Evolutionary conservation across 371 early-diverging fungal species (phyloP).

Genomic region (Circinella minor): DNA sequence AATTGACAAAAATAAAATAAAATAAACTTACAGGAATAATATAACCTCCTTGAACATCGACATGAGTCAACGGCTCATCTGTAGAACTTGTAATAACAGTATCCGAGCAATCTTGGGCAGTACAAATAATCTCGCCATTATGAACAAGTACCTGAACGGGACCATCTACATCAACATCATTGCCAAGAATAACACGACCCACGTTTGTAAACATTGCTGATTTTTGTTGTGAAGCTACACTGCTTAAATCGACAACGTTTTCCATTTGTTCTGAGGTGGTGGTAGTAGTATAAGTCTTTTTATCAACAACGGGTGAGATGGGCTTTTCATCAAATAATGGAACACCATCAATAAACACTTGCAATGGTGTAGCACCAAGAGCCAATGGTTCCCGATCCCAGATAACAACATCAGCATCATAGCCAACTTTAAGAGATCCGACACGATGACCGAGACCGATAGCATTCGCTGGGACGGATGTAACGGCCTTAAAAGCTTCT

Average conservation of each 20-base stretch:
- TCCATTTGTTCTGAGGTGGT: not conserved
- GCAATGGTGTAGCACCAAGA: conserved; percentile 71
- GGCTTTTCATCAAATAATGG: conserved; percentile 48
- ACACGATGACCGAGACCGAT: conserved; percentile 74
- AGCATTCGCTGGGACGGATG: conserved; percentile 72
- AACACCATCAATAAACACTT: conserved; percentile 76
- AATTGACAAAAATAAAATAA: not conserved
- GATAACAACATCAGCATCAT: conserved; percentile 80
- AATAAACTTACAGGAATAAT: conserved; percentile 37
- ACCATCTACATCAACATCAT: conserved; percentile 19
- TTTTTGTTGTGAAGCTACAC: conserved; percentile 5
- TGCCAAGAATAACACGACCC: conserved; percentile 31
- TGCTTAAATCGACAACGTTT: not conserved
- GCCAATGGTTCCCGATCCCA: conserved; percentile 68
- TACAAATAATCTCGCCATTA: conserved; percentile 50
- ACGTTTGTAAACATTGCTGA: conserved; percentile 41
- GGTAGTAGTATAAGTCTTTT: not conserved
- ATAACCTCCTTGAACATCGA: conserved; percentile 44
- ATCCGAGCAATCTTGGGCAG: conserved; percentile 36
- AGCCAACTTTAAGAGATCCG: conserved; percentile 67
- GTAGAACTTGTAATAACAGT: conserved; percentile 9
- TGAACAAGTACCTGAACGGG: conserved; percentile 39
- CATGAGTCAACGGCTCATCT: conserved; percentile 1
- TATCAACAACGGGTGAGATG: conserved; percentile 1
- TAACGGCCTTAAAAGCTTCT: conserved; percentile 68